Base-by-base conservation (phyloP, 805 yeast species). In the Candida railenensis region DNA sequence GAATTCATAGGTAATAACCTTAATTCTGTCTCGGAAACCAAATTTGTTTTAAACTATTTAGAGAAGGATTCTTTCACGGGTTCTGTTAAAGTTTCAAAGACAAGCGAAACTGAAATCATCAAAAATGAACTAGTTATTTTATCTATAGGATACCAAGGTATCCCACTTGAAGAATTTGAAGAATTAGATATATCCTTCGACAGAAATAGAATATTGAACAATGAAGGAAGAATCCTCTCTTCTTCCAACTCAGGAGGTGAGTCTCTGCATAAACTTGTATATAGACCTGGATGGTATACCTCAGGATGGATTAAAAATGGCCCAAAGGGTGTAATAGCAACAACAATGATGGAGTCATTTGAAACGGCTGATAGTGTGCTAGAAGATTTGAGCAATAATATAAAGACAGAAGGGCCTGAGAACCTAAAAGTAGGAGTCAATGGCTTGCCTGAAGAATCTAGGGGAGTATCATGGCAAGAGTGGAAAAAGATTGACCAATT, bases 241-340 rank as follows among this genome's bases (percentile, higher is more conserved):
- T 38, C 43, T 2, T 36, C 49, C 4, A 43, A 62, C 2, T 39
- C 46, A 11, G 56, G 47, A n/a, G 39, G 39, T 9, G 39, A 36
- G 12, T 9, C 12, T 16, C 39, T 36, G 39, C 46, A 44, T 5
- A 46, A 56, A 5, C 39, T 36, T 18, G 22, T 67, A 59, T 59
- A 56, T 38, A 53, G 61, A 39, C 58, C 58, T 2, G 85, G 89
- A 0, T 67, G 89, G 48, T 92, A 90, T 55, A 83, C 87, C 2
- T 72, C 90, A 7, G 99, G 99, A 0, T 94, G 99, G 99, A 83
- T 90, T 40, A 81, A 86, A 47, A 82, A 79, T 43, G 96, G 96
- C 1, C 87, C 96, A 5, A 77, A 78, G 22, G 99, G 99, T 1
- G 95, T 89, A 3, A 94, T 94, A 53, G 95, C 96, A 15, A 77